Percentiles rank a stretch among this genome's conserved stretches.
phyloP scores from a whole-genome alignment of 352 stramenopile species.

The Pythium oligandrum region DNA sequence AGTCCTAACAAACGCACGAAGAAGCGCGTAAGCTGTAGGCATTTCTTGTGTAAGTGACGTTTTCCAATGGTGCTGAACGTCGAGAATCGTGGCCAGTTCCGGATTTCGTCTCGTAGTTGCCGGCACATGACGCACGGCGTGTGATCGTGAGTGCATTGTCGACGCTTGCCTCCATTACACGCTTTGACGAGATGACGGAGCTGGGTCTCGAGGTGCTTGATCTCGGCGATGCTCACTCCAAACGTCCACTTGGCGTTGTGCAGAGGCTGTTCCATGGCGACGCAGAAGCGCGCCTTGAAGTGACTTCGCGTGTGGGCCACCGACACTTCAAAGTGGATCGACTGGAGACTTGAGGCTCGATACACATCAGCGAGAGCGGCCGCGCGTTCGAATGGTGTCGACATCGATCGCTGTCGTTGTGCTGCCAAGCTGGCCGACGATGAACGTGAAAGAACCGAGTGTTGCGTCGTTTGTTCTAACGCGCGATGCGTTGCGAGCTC shows the following conservation, averaged over 20 bases:
- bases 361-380: constrained; percentile 50
- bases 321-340: constrained; percentile 38
- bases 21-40: constrained; percentile 33
- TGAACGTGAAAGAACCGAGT: too few species aligned
- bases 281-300: constrained; percentile 46
- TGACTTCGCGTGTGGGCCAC: constrained; percentile 45
- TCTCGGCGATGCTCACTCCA: constrained; percentile 29
- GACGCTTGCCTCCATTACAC: constrained; percentile 6
- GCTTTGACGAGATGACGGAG: constrained; percentile 31
- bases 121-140: constrained; percentile 32
- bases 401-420: neutral
- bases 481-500: too few species aligned
- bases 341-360: constrained; percentile 43
- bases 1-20: constrained; percentile 42
- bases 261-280: constrained; percentile 30
- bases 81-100: constrained; percentile 32
- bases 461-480: too few species aligned
- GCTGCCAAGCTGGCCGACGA: too few species aligned
- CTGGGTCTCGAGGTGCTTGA: constrained; percentile 33
- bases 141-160: constrained; percentile 8
- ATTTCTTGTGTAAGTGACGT: constrained; percentile 45
- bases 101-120: constrained; percentile 33
- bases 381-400: constrained; percentile 16
- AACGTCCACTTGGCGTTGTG: constrained; percentile 24
- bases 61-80: constrained; percentile 38